Base-by-base conservation (phyloP, 257 asterid genomes). In the Prunella vulgaris region DNA sequence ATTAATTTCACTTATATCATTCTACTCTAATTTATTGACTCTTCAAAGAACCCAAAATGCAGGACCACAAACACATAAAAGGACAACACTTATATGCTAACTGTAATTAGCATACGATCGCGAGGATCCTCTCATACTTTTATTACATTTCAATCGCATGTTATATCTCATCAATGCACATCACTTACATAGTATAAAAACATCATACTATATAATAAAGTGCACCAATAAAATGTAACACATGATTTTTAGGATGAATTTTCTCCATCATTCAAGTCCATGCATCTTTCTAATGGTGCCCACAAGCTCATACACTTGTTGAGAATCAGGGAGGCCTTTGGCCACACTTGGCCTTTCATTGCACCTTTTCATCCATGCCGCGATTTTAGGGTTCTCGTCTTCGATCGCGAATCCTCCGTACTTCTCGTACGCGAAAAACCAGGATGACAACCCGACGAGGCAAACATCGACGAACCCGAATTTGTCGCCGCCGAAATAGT, bases 351-450 rank as follows among this genome's bases (percentile, higher is more conserved):
- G 88, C 82, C 85, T 87, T 38, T 69, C 10, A 77, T 77, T 68
- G 75, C 97, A 88, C 75, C 79, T 84, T 68, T 83, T 78, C 8
- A 84, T 80, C 97, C 97, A 91, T 0, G 74, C 81, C 8, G 71
- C 78, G 53, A 88, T 70, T 40, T 81, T 85, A 3, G 96, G 97
- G 62, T 80, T 73, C 75, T 85, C 83, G 3, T 76, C 73, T 33
- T 74, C 95, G 7, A 88, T 82, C 81, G 81, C 76, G 78, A 91
- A 91, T 0, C 76, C 79, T 44, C 96, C 97, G 25, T 37, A 84
- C 64, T 77, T 79, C 78, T 91, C 97, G 24, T 79, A 88, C 4
- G 90, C 78, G 0, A 20, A 57, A 76, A 88, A 88, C 97, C 97
- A 88, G 5, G 85, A 62, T 4, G 93, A 62, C 46, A 79, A 18